Evolutionary conservation across 208 protist genomes (phyloP).

Genomic region (Wallacemonas collosoma): DNA sequence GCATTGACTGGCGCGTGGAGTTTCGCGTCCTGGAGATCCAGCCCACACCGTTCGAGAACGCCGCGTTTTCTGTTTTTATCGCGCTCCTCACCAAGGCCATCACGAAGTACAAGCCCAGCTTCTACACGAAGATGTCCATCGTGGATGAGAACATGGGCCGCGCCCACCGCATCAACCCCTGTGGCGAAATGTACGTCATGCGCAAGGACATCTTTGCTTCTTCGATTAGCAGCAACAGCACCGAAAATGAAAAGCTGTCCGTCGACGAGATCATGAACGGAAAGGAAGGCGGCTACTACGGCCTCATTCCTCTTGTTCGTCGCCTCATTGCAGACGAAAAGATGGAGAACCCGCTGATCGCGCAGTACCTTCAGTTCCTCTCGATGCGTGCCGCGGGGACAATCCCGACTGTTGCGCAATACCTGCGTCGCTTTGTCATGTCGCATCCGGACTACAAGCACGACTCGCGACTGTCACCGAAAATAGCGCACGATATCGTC

Average conservation of each 20-base stretch:
- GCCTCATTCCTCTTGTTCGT: conserved; percentile 92
- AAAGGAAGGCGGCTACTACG: conserved; percentile 79
- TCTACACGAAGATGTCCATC: conserved; percentile 97
- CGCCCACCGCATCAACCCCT: conserved; percentile 92
- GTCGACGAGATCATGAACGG: conserved; percentile 98
- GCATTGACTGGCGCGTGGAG: conserved; percentile 97
- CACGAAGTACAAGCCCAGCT: conserved; percentile 92
- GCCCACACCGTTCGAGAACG: conserved; percentile 99
- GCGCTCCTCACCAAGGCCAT: conserved; percentile 95
- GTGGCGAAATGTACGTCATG: conserved; percentile 93
- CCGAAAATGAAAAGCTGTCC: conserved; percentile 82
- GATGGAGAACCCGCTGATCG: conserved; percentile 54
- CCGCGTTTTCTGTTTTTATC: conserved; percentile 97
- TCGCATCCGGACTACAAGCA: conserved; percentile 95
- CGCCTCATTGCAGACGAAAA: conserved; percentile 87
- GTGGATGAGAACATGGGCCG: conserved; percentile 98
- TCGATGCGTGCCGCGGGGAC: conserved; percentile 92
- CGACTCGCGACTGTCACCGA: conserved; percentile 93
- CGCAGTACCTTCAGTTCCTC: conserved; percentile 93
- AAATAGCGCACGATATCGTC: conserved; percentile 91
- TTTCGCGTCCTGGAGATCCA: conserved; percentile 96
- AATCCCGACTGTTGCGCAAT: conserved; percentile 94
- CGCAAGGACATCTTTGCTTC: conserved; percentile 88
- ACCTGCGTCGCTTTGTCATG: conserved; percentile 93
- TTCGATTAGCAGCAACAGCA: conserved; percentile 39